phyloP scores from a whole-genome alignment of 192 early-diverging fungal genomes.

The Coemansia sp. region DNA sequence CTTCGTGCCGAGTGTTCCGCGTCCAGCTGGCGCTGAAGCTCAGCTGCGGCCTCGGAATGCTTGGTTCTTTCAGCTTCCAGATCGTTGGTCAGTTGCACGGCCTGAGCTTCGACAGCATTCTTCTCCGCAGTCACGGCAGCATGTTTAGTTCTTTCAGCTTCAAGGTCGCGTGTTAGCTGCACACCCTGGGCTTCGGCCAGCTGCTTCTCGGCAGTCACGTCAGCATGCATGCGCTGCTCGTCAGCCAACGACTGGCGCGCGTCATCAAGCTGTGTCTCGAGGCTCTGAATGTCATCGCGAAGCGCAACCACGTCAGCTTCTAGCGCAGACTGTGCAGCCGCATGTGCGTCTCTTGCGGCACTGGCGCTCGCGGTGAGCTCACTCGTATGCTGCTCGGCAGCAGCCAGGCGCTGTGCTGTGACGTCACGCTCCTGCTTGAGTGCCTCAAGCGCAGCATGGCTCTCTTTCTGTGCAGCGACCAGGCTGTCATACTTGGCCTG shows the following conservation, averaged over 20 bases:
- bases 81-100: slow-evolving; percentile 5
- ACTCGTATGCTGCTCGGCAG: slow-evolving; percentile 9
- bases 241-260: slow-evolving; percentile 6
- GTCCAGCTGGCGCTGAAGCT: slow-evolving; percentile 14
- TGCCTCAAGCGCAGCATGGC: slow-evolving; percentile 12
- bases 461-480: slow-evolving; percentile 24
- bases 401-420: slow-evolving; percentile 8
- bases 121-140: slow-evolving; percentile 7
- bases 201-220: slow-evolving; percentile 8
- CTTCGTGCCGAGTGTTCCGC: slow-evolving; percentile 16
- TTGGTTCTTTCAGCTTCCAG: slow-evolving; percentile 6
- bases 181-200: slow-evolving; percentile 5
- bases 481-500: slow-evolving; percentile 38
- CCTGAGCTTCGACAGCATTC: slow-evolving; percentile 4
- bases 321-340: slow-evolving; percentile 12
- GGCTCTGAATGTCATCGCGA: slow-evolving; percentile 1
- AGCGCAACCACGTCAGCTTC: slow-evolving; percentile 14
- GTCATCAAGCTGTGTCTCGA: slow-evolving; percentile 9
- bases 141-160: slow-evolving; percentile 4
- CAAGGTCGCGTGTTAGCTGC: slow-evolving; percentile 4
- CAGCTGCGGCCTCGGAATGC: slow-evolving; percentile 6
- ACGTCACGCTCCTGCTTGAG: slow-evolving; percentile 3
- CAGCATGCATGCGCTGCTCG: slow-evolving; percentile 13
- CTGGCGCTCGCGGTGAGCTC: slow-evolving; percentile 12
- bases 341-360: slow-evolving; percentile 12